phyloP scores from a whole-genome alignment of 768 basidiomycete genomes.

The Russula ochroleuca region DNA sequence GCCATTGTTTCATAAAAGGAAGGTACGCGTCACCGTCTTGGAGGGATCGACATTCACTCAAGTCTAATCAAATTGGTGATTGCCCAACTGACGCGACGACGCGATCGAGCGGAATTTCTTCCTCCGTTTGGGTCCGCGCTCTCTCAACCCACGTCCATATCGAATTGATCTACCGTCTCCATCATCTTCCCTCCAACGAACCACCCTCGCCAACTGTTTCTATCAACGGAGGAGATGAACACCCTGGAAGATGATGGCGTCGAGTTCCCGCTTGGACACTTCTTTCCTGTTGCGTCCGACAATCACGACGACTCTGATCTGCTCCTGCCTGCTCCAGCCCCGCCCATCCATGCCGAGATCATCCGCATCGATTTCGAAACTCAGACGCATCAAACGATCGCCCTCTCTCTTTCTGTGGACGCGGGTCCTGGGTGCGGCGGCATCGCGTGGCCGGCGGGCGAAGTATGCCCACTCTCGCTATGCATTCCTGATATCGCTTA shows the following conservation, averaged over 20 bases:
- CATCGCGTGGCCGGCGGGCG: slow-evolving; percentile 87
- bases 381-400: slow-evolving; percentile 32
- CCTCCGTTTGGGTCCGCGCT: not conserved
- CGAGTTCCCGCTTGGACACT: slow-evolving; percentile 58
- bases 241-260: slow-evolving; percentile 40
- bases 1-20: not conserved
- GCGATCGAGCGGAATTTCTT: slow-evolving; percentile 5
- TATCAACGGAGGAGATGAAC: slow-evolving; percentile 48
- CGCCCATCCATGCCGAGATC: slow-evolving; percentile 46
- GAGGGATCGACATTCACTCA: not conserved
- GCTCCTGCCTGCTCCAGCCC: slow-evolving; percentile 49
- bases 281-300: slow-evolving; percentile 37
- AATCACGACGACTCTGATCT: slow-evolving; percentile 31
- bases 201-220: slow-evolving; percentile 29
- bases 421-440: slow-evolving; percentile 88
- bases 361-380: slow-evolving; percentile 41
- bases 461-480: slow-evolving; percentile 45
- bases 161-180: not conserved
- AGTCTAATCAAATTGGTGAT: not conserved
- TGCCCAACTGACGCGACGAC: not conserved
- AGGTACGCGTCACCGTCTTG: not conserved
- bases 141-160: not conserved
- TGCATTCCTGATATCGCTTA: not conserved
- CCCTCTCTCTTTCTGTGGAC: slow-evolving; percentile 60
- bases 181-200: not conserved